Percentiles rank a stretch among this genome's conserved stretches.
Conservation (phyloP, 371 early-diverging fungal genomes). For the Mucor racemosus region DNA sequence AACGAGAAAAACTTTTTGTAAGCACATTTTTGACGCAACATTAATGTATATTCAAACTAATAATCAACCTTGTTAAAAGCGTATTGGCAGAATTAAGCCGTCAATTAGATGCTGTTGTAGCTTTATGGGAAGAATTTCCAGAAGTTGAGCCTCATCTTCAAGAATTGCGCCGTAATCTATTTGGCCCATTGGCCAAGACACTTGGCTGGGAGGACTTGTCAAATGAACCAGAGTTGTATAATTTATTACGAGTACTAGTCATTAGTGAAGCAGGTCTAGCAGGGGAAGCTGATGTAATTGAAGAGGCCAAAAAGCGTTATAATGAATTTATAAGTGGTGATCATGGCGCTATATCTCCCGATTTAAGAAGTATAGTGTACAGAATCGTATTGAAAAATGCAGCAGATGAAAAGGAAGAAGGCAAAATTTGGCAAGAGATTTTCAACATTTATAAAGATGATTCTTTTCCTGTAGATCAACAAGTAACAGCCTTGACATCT, state of each 20-base stretch:
- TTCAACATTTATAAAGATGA: constrained; percentile 68
- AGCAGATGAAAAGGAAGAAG: constrained; percentile 53
- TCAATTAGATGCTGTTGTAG: constrained; percentile 43
- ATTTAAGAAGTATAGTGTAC: constrained; percentile 74
- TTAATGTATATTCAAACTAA: background rate
- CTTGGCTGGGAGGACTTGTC: constrained; percentile 64
- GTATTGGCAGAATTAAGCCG: constrained; percentile 61
- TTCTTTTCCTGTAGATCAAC: constrained; percentile 63
- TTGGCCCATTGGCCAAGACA: constrained; percentile 47
- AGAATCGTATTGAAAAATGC: constrained; percentile 67
- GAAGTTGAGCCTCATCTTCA: constrained; percentile 46
- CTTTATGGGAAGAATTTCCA: constrained; percentile 56
- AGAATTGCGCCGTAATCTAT: constrained; percentile 51
- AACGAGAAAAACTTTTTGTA: constrained; percentile 69
- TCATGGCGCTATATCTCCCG: constrained; percentile 63
- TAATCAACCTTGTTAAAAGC: constrained; percentile 6
- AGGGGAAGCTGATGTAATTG: constrained; percentile 22
- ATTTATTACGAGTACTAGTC: constrained; percentile 51
- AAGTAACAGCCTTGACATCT: constrained; percentile 66
- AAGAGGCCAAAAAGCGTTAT: constrained; percentile 18
- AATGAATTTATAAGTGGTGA: constrained; percentile 10
- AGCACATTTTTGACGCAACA: background rate
- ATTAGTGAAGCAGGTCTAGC: constrained; percentile 52
- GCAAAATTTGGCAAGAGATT: constrained; percentile 59
- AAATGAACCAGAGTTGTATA: constrained; percentile 50